phyloP scores from a whole-genome alignment of 2,329 filamentous ascomycete genomes.

The Penicillium occitanis region DNA sequence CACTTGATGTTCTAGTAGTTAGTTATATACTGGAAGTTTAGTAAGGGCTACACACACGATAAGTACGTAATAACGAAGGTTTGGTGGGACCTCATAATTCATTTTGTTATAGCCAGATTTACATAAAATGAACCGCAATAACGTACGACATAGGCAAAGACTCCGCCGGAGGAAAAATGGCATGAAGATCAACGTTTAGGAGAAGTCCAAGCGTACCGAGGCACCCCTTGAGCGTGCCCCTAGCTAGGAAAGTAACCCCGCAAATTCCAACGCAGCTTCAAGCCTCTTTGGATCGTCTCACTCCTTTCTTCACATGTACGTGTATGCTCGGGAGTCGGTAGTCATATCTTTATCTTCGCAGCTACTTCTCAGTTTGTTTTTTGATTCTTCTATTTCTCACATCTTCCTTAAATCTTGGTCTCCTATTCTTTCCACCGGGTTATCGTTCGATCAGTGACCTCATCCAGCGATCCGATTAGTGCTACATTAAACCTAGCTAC shows the following conservation, averaged over 20 bases:
- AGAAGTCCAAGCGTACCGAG: constrained; percentile 5
- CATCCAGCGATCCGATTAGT: neutral
- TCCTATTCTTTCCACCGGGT: too few relatives aligned
- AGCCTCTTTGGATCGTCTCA: neutral
- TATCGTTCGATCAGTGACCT: neutral
- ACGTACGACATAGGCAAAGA: neutral
- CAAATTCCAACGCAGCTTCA: neutral
- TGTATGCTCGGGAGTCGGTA: neutral
- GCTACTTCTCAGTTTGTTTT: too few relatives aligned
- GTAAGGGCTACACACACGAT: too few relatives aligned
- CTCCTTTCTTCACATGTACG: neutral
- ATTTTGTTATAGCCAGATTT: neutral
- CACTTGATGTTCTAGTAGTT: neutral
- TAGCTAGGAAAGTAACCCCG: neutral
- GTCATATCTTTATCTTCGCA: neutral
- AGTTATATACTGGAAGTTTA: neutral
- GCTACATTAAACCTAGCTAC: neutral
- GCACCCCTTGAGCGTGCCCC: neutral
- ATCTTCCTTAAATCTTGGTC: neutral
- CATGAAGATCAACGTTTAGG: neutral
- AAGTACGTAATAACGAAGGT: too few relatives aligned
- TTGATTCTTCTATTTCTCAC: neutral
- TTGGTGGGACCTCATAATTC: too few relatives aligned
- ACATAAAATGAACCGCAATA: neutral
- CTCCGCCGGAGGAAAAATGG: neutral